Percentiles rank a stretch among this genome's conserved stretches.
Conservation (phyloP, 495 filamentous ascomycete species). For the Talaromyces trachyspermus region DNA sequence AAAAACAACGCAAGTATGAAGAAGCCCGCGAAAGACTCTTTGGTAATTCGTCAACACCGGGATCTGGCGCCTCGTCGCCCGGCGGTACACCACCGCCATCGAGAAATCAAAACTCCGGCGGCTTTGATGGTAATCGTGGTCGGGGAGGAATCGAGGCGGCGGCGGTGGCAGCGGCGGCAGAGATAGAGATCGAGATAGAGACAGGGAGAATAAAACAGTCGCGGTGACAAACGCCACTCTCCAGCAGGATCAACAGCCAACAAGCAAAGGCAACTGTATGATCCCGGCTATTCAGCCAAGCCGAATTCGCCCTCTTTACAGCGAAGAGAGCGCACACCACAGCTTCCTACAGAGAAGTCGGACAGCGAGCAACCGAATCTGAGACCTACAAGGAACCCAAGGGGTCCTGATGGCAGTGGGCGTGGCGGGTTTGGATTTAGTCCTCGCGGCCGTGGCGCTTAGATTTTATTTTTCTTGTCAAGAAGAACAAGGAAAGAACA, state of each 20-base stretch:
- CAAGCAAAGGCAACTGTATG: constrained; percentile 55
- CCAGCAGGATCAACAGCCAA: constrained; percentile 38
- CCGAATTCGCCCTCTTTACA: constrained; percentile 47
- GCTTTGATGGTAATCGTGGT: constrained; percentile 3
- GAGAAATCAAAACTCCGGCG: constrained; percentile 33
- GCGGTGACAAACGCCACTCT: constrained; percentile 38
- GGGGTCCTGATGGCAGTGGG: constrained; percentile 68
- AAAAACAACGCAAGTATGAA: constrained; percentile 83
- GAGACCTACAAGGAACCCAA: constrained; percentile 58
- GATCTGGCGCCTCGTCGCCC: constrained; percentile 47
- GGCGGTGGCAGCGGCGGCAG: constrained; percentile 18
- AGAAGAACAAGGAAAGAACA: not conserved
- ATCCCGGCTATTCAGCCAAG: constrained; percentile 62
- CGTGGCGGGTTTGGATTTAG: constrained; percentile 64
- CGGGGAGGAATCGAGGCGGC: constrained; percentile 25
- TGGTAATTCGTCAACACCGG: constrained; percentile 46
- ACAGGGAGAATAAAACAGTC: constrained; percentile 15
- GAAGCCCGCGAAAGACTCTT: constrained; percentile 81
- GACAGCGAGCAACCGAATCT: constrained; percentile 28
- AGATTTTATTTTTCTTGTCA: not conserved
- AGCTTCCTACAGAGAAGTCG: constrained; percentile 26
- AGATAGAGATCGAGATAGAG: not conserved
- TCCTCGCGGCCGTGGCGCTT: constrained; percentile 37
- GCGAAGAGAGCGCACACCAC: constrained; percentile 39
- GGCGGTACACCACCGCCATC: constrained; percentile 58